These are phyloP conservation scores for Leishmania martiniquensis DNA, from an alignment of 208 protist species.

Conservation along the genomic window DNA sequence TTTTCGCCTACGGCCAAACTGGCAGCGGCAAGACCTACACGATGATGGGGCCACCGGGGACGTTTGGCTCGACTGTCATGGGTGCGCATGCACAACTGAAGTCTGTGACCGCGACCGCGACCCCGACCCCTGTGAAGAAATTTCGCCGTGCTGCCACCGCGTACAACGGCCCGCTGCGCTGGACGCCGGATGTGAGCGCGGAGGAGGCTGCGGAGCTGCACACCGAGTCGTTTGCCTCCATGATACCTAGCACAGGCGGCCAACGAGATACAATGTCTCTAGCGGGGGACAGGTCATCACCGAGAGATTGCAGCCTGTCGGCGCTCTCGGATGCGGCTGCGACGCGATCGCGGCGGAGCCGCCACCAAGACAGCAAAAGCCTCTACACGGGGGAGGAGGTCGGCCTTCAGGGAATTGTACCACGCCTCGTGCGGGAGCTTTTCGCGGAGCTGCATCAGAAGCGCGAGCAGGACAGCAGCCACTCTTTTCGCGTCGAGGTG, in stretches of 20 bases:
- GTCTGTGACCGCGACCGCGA: too few relatives aligned
- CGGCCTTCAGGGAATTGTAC: constrained; percentile 73
- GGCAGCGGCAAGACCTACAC: constrained; percentile 94
- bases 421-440: constrained; percentile 64
- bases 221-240: constrained; percentile 24
- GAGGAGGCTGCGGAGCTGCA: constrained; percentile 23
- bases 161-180: constrained; percentile 5
- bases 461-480: constrained; percentile 57
- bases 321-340: constrained; percentile 4
- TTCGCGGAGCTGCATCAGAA: constrained; percentile 61
- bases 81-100: not conserved
- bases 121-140: constrained; percentile 9
- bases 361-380: not conserved
- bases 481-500: constrained; percentile 82
- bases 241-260: constrained; percentile 3
- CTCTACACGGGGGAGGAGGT: constrained; percentile 7
- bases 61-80: constrained; percentile 4
- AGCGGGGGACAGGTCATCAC: constrained; percentile 1
- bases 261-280: not conserved
- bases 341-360: not conserved
- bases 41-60: constrained; percentile 78
- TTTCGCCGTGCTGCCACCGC: constrained; percentile 29
- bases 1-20: constrained; percentile 94
- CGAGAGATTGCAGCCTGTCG: constrained; percentile 7
- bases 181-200: constrained; percentile 1